Percentiles rank a stretch among this genome's conserved stretches.
Evolutionary conservation across 1,284 basidiomycete species (phyloP).

Genomic region (Thelephora terrestris): DNA sequence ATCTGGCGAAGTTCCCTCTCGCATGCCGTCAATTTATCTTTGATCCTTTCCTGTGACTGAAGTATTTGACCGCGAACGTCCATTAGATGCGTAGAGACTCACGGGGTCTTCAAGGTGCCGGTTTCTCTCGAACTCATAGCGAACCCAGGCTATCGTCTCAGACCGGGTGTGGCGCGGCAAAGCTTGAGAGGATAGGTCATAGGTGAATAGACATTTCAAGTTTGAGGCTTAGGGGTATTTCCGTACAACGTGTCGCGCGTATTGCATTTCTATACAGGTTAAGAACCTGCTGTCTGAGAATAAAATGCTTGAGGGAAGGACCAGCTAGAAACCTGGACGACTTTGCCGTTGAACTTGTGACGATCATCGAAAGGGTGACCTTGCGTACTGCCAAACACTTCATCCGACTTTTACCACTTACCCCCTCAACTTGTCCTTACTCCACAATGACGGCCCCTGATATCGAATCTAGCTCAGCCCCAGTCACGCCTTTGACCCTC

Average conservation of each 20-base stretch:
- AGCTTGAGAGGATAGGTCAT: not conserved
- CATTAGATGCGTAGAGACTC: conserved; percentile 10
- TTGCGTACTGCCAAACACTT: not conserved
- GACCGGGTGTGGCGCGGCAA: conserved; percentile 43
- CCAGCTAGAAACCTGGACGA: conserved; percentile 10
- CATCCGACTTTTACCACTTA: not conserved
- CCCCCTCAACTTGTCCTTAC: not conserved
- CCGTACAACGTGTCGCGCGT: conserved; percentile 55
- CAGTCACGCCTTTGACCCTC: not conserved
- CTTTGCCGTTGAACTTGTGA: not conserved
- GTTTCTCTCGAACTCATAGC: conserved; percentile 59
- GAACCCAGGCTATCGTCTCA: conserved; percentile 65
- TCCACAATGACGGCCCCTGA: not conserved
- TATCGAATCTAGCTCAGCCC: not conserved
- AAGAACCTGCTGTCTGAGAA: conserved; percentile 52
- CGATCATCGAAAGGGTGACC: not conserved
- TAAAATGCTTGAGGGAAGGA: conserved; percentile 62
- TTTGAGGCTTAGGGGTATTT: conserved; percentile 3
- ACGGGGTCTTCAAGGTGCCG: conserved; percentile 49
- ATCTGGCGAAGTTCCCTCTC: conserved; percentile 48
- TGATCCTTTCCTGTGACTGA: conserved; percentile 17
- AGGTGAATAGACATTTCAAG: not conserved
- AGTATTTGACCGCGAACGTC: not conserved
- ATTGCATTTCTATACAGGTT: conserved; percentile 54
- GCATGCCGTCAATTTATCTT: conserved; percentile 30